Conservation (phyloP, 441 rosid genomes). For the Adansonia rubrostipa region DNA sequence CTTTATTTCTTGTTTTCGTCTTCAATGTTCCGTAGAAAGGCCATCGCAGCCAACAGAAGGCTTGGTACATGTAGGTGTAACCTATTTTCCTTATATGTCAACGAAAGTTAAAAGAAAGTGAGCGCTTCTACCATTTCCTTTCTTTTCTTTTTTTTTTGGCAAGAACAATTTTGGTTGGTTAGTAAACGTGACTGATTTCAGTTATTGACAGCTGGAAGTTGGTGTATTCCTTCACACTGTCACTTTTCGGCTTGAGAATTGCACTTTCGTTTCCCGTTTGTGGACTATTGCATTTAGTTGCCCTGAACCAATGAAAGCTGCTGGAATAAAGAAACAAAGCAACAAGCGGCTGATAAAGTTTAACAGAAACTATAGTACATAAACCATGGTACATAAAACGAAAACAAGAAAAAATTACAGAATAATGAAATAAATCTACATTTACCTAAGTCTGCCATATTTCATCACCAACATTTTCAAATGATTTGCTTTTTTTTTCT, state of each 20-base stretch:
- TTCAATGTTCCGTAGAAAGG: conserved; percentile 48
- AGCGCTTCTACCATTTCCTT: neutral
- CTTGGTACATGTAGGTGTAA: conserved; percentile 54
- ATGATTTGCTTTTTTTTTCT: neutral
- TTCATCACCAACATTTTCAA: neutral
- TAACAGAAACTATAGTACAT: neutral
- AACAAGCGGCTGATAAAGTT: neutral
- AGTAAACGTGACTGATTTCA: conserved; percentile 2
- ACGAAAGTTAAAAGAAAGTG: conserved; percentile 41
- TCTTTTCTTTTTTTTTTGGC: conserved; percentile 3
- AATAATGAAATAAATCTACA: neutral
- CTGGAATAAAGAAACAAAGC: neutral
- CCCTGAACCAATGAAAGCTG: neutral
- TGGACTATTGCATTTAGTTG: neutral
- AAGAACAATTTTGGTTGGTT: conserved; percentile 18
- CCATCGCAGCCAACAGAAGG: conserved; percentile 45
- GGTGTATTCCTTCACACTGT: neutral
- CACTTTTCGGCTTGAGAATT: neutral
- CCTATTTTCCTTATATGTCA: conserved; percentile 43
- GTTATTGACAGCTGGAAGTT: neutral
- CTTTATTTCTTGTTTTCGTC: conserved; percentile 31
- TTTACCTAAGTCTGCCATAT: neutral
- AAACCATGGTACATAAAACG: too few relatives aligned
- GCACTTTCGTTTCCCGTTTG: too few relatives aligned
- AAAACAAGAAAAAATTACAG: neutral